Conservation (phyloP, 2,329 filamentous ascomycete species). For the Diaporthe eres region DNA sequence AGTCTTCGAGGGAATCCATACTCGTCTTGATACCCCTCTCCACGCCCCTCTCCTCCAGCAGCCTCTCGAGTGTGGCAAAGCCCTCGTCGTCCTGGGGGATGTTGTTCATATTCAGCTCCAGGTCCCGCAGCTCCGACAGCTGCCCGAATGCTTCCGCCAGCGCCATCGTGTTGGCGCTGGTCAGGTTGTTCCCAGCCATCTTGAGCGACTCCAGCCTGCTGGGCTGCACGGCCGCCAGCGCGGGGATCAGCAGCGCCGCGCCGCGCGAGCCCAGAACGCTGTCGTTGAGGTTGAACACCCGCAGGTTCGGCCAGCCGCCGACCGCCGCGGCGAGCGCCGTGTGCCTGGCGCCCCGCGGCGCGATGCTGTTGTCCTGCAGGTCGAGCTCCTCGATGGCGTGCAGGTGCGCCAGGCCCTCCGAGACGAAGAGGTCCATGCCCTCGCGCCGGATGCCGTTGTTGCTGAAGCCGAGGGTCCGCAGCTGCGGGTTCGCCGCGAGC, state of each 20-base stretch:
- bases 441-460: not conserved
- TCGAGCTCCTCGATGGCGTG: not conserved
- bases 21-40: not conserved
- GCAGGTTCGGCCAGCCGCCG: not conserved
- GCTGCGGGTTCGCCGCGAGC: slow-evolving; percentile 4
- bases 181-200: not conserved
- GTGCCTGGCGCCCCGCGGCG: not conserved
- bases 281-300: slow-evolving; percentile 6
- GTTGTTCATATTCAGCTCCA: not conserved
- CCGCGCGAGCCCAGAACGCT: slow-evolving; percentile 1
- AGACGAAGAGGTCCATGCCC: not conserved
- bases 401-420: not conserved
- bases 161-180: not conserved
- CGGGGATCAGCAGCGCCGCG: slow-evolving; percentile 16
- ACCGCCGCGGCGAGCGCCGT: not conserved
- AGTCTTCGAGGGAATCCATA: not conserved
- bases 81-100: not conserved
- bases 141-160: not conserved
- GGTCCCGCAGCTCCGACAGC: not conserved
- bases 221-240: slow-evolving; percentile 4
- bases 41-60: not conserved
- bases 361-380: not conserved
- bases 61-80: not conserved
- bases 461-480: not conserved
- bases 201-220: not conserved